Base-by-base conservation (phyloP, 2,329 filamentous ascomycete species). In the Phoma sp. region DNA sequence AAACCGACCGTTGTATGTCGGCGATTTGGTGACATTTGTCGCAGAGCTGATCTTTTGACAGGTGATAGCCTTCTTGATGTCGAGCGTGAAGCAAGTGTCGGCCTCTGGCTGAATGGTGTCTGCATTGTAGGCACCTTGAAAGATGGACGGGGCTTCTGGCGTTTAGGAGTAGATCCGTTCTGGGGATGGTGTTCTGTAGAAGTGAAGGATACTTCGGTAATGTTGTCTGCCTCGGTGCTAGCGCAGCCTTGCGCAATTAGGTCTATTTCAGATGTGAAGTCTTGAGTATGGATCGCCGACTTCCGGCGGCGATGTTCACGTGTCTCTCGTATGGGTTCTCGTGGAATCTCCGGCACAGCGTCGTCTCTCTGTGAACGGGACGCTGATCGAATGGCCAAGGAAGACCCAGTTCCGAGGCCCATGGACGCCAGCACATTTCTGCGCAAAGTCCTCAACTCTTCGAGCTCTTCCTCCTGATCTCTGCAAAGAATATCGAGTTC, bases 121-220 rank as follows among this genome's bases (percentile, higher is more conserved):
- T 66, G 65, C 55, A 71, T 62, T 3, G 60, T 53, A 24, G 71
- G 65, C 5, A 64, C 57, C 40, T 70, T 73, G 57, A 70, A 72
- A 1, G 72, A 62, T 4, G 60, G 52, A 18, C 69, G 66, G 24
- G 72, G 67, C 47, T 74, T 77, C 1, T 69, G 55, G 13, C 79
- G 74, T 58, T 81, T 81, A 3, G 77, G 77, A 6, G 70, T 73
- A 2, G 74, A 74, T 10, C 66, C 65, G n/a, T 57, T 49, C 24
- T 59, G 61, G 4, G 57, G 65, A 5, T 52, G 52, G 7, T 60
- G 52, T 22, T 53, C 49, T 3, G 57, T 59, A 3, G 68, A 70
- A 13, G 48, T 62, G 37, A 69, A 67, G 3, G 66, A 69, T 6
- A 58, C 55, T 45, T 71, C 60, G 4, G 60, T 51, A 10, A 58